phyloP scores from a whole-genome alignment of 768 basidiomycete species.

The Collybia nuda region DNA sequence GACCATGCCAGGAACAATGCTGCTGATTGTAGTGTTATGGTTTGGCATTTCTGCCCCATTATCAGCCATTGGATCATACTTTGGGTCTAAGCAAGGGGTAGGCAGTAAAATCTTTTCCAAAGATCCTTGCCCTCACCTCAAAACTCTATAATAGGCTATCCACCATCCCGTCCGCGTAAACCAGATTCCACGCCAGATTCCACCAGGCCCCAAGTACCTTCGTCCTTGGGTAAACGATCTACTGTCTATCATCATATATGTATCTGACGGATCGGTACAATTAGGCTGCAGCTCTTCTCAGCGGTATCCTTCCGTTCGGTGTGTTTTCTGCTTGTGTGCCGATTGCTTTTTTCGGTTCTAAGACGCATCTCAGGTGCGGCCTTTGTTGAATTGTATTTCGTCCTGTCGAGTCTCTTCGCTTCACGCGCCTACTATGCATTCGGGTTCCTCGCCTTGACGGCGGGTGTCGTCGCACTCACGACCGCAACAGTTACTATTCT shows the following conservation, averaged over 20 bases:
- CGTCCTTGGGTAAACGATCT: constrained; percentile 63
- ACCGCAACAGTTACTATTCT: constrained; percentile 90
- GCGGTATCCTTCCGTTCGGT: constrained; percentile 93
- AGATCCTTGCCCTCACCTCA: neutral
- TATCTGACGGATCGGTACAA: constrained; percentile 7
- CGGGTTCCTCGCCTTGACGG: constrained; percentile 89
- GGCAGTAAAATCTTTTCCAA: constrained; percentile 17
- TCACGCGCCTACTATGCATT: constrained; percentile 95
- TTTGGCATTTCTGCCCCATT: constrained; percentile 93
- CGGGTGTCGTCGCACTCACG: constrained; percentile 78
- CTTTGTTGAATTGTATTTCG: constrained; percentile 93
- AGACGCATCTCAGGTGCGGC: constrained; percentile 64
- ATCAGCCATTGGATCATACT: constrained; percentile 82
- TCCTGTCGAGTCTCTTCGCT: constrained; percentile 89
- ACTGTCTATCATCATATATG: neutral
- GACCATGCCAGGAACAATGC: constrained; percentile 64
- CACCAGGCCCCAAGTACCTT: constrained; percentile 82
- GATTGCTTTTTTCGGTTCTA: constrained; percentile 1
- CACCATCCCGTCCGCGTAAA: constrained; percentile 88
- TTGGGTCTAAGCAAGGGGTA: constrained; percentile 86
- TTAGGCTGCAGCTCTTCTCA: constrained; percentile 75
- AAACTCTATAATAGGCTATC: constrained; percentile 47
- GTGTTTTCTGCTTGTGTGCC: constrained; percentile 13
- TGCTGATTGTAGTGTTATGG: constrained; percentile 84
- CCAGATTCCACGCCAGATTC: constrained; percentile 95